Percentiles rank a stretch among this genome's conserved stretches.
Conservation (phyloP, 1,284 basidiomycete species). For the Puccinia horiana region DNA sequence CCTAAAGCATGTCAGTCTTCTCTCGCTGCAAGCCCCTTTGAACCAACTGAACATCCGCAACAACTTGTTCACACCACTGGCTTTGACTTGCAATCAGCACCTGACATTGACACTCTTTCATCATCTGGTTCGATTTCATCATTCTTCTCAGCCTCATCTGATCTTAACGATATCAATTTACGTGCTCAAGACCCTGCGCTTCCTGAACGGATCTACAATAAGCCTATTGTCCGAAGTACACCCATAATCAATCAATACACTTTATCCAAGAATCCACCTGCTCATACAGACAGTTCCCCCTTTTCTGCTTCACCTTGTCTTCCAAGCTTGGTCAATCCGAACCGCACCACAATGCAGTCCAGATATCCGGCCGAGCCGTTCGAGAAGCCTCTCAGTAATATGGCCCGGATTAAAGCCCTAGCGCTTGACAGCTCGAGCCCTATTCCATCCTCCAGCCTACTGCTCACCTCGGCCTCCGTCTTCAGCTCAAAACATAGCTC, state of each 20-base stretch:
- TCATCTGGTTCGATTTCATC: slow-evolving; percentile 42
- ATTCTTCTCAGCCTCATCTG: slow-evolving; percentile 43
- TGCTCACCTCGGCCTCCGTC: neutral
- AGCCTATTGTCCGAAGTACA: neutral
- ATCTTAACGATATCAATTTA: neutral
- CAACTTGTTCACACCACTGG: slow-evolving; percentile 26
- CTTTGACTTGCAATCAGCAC: slow-evolving; percentile 17
- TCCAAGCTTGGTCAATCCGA: slow-evolving; percentile 24
- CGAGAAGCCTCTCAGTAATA: neutral
- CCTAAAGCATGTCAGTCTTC: slow-evolving; percentile 29
- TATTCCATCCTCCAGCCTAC: neutral
- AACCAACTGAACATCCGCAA: neutral
- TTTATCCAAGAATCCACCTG: neutral
- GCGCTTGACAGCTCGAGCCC: neutral
- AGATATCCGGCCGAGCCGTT: slow-evolving; percentile 3
- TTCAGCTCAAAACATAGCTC: neutral
- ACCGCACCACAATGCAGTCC: neutral
- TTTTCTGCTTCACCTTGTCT: neutral
- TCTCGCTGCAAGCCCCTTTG: neutral
- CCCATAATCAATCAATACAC: neutral
- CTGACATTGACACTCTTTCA: slow-evolving; percentile 30
- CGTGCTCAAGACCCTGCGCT: neutral
- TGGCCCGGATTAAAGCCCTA: neutral
- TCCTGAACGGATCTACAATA: neutral
- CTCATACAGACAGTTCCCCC: neutral